Evolutionary conservation across 805 yeast species (phyloP).

Genomic region (Ogataea pini): DNA sequence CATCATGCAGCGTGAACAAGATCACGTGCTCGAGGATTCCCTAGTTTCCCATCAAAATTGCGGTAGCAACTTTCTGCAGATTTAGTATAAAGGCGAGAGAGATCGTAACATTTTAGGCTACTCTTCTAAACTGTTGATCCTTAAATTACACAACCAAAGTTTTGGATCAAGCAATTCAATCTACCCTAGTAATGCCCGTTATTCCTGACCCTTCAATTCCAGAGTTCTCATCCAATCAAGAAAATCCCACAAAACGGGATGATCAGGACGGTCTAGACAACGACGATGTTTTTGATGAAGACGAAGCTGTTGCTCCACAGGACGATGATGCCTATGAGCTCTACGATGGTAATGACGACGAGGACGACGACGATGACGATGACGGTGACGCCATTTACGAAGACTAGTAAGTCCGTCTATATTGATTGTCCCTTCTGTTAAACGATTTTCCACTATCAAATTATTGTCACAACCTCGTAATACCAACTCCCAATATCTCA

Average conservation of each 20-base stretch:
- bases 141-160: no score
- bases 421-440: background rate
- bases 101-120: no score
- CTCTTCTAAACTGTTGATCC: no score
- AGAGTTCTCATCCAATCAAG: background rate
- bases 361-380: constrained; percentile 12
- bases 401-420: background rate
- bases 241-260: background rate
- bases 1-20: no score
- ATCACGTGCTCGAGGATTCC: no score
- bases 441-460: background rate
- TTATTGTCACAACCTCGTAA: background rate
- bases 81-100: no score
- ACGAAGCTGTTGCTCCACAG: constrained; percentile 14
- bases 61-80: background rate
- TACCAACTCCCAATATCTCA: no score
- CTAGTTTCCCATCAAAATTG: no score
- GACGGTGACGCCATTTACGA: constrained; percentile 8
- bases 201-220: background rate
- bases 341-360: constrained; percentile 10
- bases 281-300: constrained; percentile 13
- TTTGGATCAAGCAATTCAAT: no score
- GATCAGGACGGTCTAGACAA: background rate
- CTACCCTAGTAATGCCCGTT: background rate
- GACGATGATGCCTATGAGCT: constrained; percentile 8